phyloP scores from a whole-genome alignment of 257 asterid genomes.

The Plantago elongata region DNA sequence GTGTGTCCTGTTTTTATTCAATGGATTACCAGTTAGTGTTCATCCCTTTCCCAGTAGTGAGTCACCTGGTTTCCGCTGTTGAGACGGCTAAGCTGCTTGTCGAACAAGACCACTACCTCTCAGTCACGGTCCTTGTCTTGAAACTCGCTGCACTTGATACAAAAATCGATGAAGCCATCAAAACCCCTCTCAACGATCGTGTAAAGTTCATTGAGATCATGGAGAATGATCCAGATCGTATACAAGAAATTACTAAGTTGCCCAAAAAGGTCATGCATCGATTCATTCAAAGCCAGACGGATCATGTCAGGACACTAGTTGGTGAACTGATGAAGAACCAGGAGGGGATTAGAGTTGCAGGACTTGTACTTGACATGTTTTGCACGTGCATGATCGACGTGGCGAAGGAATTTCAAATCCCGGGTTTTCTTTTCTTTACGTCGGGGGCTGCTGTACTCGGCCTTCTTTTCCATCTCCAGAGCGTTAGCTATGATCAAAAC shows the following conservation, averaged over 20 bases:
- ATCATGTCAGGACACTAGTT: constrained; percentile 16
- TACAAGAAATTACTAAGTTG: too few relatives aligned
- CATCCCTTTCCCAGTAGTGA: constrained; percentile 34
- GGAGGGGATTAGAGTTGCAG: constrained; percentile 14
- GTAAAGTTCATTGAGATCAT: too few relatives aligned
- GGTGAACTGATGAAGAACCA: neutral
- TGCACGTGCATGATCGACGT: constrained; percentile 19
- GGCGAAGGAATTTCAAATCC: constrained; percentile 10
- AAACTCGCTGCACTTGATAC: too few relatives aligned
- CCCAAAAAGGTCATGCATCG: too few relatives aligned
- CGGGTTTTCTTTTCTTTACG: constrained; percentile 20
- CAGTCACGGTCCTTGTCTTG: too few relatives aligned
- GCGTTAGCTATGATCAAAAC: neutral
- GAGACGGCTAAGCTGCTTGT: neutral
- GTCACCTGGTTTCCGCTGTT: constrained; percentile 34
- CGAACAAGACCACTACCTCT: too few relatives aligned
- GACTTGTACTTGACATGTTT: constrained; percentile 31
- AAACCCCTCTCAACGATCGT: too few relatives aligned
- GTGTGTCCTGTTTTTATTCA: too few relatives aligned
- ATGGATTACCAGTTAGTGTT: constrained; percentile 11
- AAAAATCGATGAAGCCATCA: too few relatives aligned
- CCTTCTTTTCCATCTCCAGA: constrained; percentile 18
- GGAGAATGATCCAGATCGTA: too few relatives aligned
- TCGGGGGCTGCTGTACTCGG: constrained; percentile 24
- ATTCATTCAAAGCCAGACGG: neutral